Evolutionary conservation across 495 filamentous ascomycete species (phyloP).

Genomic region (Hypoxylon intermedium): DNA sequence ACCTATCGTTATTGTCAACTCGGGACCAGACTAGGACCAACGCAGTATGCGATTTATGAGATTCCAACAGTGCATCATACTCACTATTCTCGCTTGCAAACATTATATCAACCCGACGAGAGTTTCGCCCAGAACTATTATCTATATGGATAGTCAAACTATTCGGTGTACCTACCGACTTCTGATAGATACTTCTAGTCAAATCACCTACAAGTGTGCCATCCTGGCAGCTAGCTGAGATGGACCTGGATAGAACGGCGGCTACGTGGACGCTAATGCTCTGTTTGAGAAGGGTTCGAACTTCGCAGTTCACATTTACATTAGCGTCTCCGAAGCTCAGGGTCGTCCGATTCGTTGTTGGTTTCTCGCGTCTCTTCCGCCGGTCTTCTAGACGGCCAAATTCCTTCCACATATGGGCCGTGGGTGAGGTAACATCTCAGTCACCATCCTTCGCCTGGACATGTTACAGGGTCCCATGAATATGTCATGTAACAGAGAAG

Average conservation of each 20-base stretch:
- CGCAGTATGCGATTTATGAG: neutral
- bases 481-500: slow-evolving; percentile 35
- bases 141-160: slow-evolving; percentile 1
- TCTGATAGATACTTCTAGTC: neutral
- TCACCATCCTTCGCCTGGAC: slow-evolving; percentile 16
- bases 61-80: neutral
- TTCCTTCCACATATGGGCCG: slow-evolving; percentile 5
- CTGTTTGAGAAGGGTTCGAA: slow-evolving; percentile 8
- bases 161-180: slow-evolving; percentile 9
- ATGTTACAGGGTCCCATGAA: slow-evolving; percentile 8
- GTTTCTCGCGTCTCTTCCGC: slow-evolving; percentile 9
- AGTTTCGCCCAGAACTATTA: slow-evolving; percentile 7
- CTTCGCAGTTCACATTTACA: slow-evolving; percentile 9
- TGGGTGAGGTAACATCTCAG: slow-evolving; percentile 26
- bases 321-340: slow-evolving; percentile 17
- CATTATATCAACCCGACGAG: slow-evolving; percentile 20
- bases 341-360: slow-evolving; percentile 28
- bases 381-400: slow-evolving; percentile 22
- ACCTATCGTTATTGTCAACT: neutral
- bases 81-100: slow-evolving; percentile 11
- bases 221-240: slow-evolving; percentile 3
- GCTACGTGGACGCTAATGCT: slow-evolving; percentile 13
- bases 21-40: neutral
- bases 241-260: slow-evolving; percentile 8
- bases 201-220: neutral